Evolutionary conservation across 2,329 filamentous ascomycete species (phyloP), one percentile per base, ranked within the genome.

Genomic region (Tolypocladium tropicale): DNA sequence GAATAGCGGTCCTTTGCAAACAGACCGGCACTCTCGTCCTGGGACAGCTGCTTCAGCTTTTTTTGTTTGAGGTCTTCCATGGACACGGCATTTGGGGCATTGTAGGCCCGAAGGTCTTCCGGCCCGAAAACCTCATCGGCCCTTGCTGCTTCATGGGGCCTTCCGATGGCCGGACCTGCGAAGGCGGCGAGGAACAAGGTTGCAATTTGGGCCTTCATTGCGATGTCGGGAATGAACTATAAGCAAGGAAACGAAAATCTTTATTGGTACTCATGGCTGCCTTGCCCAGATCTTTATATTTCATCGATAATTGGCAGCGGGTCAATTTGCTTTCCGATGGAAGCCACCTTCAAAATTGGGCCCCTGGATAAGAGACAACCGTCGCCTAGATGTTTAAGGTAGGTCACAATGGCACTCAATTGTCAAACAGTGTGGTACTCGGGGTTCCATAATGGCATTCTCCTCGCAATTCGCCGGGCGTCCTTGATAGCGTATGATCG

Each of bases 1-100:
- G 52, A 36, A 55, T 63, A 64, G 7, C 52, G 53, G 56, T 61
- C 46, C 33, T 54, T 12, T 54, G 60, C 61, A 55, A 63, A 64
- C 14, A 51, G 53, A 14, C 61, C 61, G 10, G 53, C 54, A 9
- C 43, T 39, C 28, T 55, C 30, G 21, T 60, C 36, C 32, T 50
- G 30, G 6, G 54, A 49, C 30, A 53, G 55, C 50, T 58, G 55
- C 10, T 51, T 39, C 7, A 53, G 10, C 58, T 60, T 60, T 37
- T 48, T 50, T 37, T 53, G 36, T 46, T 51, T 58, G 25, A 56
- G 41, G n/a, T 48, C 43, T 18, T 52, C 52, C 57, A 59, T 59
- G 34, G 55, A 43, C n/a, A 58, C 49, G 25, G 57, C 57, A 30
- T 59, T 55, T 33, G 59, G 59, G 36, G 59, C 59, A 37, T 37